Evolutionary conservation across 2,329 filamentous ascomycete species (phyloP).

Genomic region (Neonectria ditissima): DNA sequence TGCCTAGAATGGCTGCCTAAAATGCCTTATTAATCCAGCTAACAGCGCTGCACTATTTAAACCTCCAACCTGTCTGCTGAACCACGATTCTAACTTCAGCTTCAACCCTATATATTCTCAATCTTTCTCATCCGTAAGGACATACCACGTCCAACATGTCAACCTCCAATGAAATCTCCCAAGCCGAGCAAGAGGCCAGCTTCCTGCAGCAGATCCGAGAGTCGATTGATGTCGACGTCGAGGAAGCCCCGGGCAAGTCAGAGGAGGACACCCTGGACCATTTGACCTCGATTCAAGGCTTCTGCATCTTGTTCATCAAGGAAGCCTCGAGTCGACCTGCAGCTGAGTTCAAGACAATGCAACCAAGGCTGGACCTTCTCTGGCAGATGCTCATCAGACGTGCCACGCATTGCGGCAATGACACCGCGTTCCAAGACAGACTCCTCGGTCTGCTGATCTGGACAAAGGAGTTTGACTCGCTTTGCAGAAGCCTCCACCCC

Average conservation of each 20-base stretch:
- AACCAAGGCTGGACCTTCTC: neutral
- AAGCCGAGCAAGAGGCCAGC: neutral
- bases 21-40: neutral
- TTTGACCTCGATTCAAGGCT: neutral
- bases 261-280: neutral
- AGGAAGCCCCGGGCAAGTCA: neutral
- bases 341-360: neutral
- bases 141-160: neutral
- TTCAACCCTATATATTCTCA: too few species aligned
- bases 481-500: neutral
- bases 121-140: too few species aligned
- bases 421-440: slow-evolving; percentile 10
- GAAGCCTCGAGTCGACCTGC: neutral
- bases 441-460: slow-evolving; percentile 13
- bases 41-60: neutral
- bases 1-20: neutral
- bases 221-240: neutral
- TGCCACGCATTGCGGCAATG: neutral
- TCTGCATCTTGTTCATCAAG: neutral
- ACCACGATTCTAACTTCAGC: neutral
- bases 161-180: neutral
- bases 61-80: neutral
- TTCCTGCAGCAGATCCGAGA: neutral
- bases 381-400: neutral
- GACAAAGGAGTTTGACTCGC: slow-evolving; percentile 6